A percentile compares a stretch with the other conserved stretches of the same genome.
Conservation (phyloP, 768 basidiomycete genomes). For the Macrocybe gigantea region DNA sequence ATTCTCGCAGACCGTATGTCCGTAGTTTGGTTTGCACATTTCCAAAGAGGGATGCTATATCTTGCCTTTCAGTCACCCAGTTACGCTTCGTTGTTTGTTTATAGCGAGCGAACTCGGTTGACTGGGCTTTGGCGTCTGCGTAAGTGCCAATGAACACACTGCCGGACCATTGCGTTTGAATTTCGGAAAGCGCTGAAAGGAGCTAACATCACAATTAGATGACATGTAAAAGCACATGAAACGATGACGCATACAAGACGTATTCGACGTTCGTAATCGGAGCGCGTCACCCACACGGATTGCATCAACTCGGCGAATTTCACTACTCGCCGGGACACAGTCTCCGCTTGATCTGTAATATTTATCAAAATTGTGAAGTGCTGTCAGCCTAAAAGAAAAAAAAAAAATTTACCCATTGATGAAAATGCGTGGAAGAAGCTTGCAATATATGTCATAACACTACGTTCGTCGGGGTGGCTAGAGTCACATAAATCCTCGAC, state of each 20-base stretch:
- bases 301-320: slow-evolving; percentile 97
- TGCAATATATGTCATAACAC: slow-evolving; percentile 97
- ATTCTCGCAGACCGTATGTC: slow-evolving; percentile 85
- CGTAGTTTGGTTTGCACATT: slow-evolving; percentile 92
- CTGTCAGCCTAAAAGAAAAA: neutral
- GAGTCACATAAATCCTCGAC: slow-evolving; percentile 92
- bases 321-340: slow-evolving; percentile 87
- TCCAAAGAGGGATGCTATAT: slow-evolving; percentile 80
- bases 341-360: slow-evolving; percentile 83
- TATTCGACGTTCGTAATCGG: slow-evolving; percentile 90
- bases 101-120: slow-evolving; percentile 67
- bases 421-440: slow-evolving; percentile 98
- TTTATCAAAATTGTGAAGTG: slow-evolving; percentile 4
- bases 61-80: slow-evolving; percentile 90
- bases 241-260: slow-evolving; percentile 41
- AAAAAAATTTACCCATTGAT: slow-evolving; percentile 68
- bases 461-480: slow-evolving; percentile 87
- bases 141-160: slow-evolving; percentile 70
- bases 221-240: slow-evolving; percentile 2
- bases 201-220: slow-evolving; percentile 34
- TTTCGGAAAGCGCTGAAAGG: slow-evolving; percentile 58
- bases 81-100: slow-evolving; percentile 80
- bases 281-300: slow-evolving; percentile 79
- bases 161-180: slow-evolving; percentile 66
- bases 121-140: slow-evolving; percentile 72